Base-by-base conservation (phyloP, 345 rosid genomes). In the Bretschneidera sinensis region DNA sequence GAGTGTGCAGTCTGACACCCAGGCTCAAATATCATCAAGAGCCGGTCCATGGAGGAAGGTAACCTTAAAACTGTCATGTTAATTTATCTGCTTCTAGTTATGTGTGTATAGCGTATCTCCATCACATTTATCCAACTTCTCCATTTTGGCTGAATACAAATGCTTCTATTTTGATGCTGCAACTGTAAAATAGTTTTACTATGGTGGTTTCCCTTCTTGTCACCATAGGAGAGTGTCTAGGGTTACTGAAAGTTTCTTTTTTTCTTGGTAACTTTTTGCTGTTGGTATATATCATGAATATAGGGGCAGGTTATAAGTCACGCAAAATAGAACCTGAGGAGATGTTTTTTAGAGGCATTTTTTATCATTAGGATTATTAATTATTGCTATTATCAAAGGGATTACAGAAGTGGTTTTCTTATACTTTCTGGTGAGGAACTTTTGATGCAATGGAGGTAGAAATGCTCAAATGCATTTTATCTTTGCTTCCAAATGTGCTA, bases 21-120 rank as follows among this genome's bases (percentile, higher is more conserved):
- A 67, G 57, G 57, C 73, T 54, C 76, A 74, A 23, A 55, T 64
- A 60, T 43, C 87, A 43, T 64, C 82, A 43, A 84, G 67, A 75
- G 43, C 82, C 20, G 94, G 96, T 28, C 96, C 94, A 53, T 89
- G 94, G 96, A 83, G 91, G 72, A 89, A 81, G 86, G 95, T 89
- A 68, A 67, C 72, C 22, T 16, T 39, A 9, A n/a, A 54, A 9
- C 20, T 39, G 48, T 49, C 21, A 43, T 57, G 55, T 20, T 31
- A 28, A 10, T 52, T 13, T 17, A 55, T 55, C 33, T 17, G 54
- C 43, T 43, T 67, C 25, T 21, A 43, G 1, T 35, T 23, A 21
- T 53, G 61, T 57, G 16, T 52, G 16, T 50, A 2, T 51, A 14
- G 21, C 25, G 20, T 45, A 52, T 54, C 39, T 56, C 53, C 11